Percentiles rank a stretch among this genome's conserved stretches.
Evolutionary conservation across 306 rosid genomes (phyloP).

Genomic region (Aeschynomene evenia): DNA sequence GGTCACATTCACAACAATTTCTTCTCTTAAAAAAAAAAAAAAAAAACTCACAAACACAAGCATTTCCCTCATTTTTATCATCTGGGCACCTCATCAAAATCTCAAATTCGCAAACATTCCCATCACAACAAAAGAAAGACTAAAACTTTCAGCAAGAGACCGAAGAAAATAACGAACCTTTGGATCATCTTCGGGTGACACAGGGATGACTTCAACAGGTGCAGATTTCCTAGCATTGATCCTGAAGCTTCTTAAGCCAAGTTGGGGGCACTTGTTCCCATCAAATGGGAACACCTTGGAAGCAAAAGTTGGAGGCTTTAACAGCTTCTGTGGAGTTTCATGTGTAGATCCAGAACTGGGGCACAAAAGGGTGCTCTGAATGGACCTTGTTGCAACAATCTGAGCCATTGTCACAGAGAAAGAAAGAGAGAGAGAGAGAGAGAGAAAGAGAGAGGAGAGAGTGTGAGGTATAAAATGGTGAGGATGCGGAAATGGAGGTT

Average conservation of each 20-base stretch:
- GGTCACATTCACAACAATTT: slow-evolving; percentile 10
- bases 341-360: slow-evolving; percentile 58
- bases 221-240: slow-evolving; percentile 57
- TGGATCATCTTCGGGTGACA: slow-evolving; percentile 67
- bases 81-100: slow-evolving; percentile 8
- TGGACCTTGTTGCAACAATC: slow-evolving; percentile 69
- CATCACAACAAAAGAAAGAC: background rate
- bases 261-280: slow-evolving; percentile 30
- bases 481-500: slow-evolving; percentile 21
- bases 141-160: background rate
- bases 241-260: slow-evolving; percentile 26
- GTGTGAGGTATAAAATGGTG: background rate
- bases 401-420: slow-evolving; percentile 58
- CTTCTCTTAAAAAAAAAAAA: no score
- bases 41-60: background rate
- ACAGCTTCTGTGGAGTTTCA: slow-evolving; percentile 40
- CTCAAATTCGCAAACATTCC: background rate
- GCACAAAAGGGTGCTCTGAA: slow-evolving; percentile 54
- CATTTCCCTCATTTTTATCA: background rate
- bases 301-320: slow-evolving; percentile 48
- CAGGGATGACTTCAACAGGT: slow-evolving; percentile 62
- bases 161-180: slow-evolving; percentile 48
- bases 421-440: background rate
- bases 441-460: background rate
- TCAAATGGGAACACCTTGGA: slow-evolving; percentile 33